phyloP scores from a whole-genome alignment of 192 early-diverging fungal genomes.

The Backusella tarrabulga region DNA sequence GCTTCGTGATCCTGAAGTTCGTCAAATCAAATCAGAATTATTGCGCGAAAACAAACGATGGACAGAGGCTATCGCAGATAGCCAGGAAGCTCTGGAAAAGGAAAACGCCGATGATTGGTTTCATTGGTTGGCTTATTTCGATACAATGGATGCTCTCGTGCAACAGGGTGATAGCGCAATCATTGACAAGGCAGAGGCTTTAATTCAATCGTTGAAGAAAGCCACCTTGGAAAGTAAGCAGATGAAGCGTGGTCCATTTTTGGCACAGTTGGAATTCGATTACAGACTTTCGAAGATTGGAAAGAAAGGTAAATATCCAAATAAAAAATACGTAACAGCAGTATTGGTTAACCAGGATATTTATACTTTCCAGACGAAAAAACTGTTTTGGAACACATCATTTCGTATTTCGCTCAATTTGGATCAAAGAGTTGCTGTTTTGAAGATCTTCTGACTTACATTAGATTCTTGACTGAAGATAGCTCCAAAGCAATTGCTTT shows the following conservation, averaged over 20 bases:
- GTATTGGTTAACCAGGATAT: not conserved
- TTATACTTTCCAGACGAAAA: not conserved
- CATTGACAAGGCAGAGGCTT: constrained; percentile 39
- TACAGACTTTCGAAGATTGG: constrained; percentile 29
- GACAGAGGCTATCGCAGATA: constrained; percentile 43
- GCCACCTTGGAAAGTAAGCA: constrained; percentile 35
- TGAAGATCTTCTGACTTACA: constrained; percentile 69
- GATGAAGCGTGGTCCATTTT: constrained; percentile 67
- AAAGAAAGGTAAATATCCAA: constrained; percentile 34
- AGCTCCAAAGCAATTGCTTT: constrained; percentile 31
- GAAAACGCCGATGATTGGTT: constrained; percentile 72
- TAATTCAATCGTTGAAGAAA: constrained; percentile 38
- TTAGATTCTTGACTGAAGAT: constrained; percentile 31
- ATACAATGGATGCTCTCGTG: constrained; percentile 46
- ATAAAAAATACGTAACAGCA: not conserved
- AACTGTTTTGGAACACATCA: constrained; percentile 37
- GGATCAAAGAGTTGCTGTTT: constrained; percentile 68
- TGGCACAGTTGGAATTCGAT: constrained; percentile 67
- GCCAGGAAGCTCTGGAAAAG: constrained; percentile 41
- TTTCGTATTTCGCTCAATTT: constrained; percentile 61
- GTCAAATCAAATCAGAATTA: constrained; percentile 54
- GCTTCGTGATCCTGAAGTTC: constrained; percentile 73
- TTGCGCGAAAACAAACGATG: constrained; percentile 49
- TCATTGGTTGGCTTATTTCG: constrained; percentile 57
- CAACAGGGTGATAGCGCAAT: constrained; percentile 25